Conservation (phyloP, 2,329 filamentous ascomycete genomes). For the Alternaria sp. region DNA sequence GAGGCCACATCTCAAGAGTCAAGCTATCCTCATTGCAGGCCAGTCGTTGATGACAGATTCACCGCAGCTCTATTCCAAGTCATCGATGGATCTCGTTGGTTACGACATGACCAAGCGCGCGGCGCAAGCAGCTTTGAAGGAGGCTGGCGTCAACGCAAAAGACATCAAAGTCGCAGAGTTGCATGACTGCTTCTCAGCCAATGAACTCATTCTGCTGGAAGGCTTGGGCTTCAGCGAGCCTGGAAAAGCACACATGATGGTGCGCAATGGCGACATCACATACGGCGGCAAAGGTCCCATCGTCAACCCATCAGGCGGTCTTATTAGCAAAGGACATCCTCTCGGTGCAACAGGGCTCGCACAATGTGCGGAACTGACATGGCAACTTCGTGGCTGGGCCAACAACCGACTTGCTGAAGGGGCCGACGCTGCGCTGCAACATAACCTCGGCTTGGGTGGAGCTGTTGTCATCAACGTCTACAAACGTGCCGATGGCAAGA, state of each 20-base stretch:
- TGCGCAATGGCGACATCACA: conserved; percentile 84
- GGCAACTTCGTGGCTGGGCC: conserved; percentile 94
- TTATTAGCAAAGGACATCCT: conserved; percentile 94
- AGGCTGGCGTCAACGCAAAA: conserved; percentile 69
- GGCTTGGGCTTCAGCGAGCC: conserved; percentile 76
- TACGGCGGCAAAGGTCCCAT: conserved; percentile 77
- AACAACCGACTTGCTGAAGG: conserved; percentile 77
- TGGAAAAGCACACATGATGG: conserved; percentile 90
- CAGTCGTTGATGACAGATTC: conserved; percentile 84
- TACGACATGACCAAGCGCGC: conserved; percentile 83
- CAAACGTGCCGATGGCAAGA: conserved; percentile 77
- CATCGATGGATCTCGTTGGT: conserved; percentile 86
- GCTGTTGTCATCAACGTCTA: conserved; percentile 91
- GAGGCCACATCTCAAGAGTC: conserved; percentile 77
- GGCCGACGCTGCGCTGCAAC: conserved; percentile 79
- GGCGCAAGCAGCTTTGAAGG: conserved; percentile 68
- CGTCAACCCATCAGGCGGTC: conserved; percentile 89
- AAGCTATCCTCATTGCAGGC: conserved; percentile 85
- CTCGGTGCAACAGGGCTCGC: conserved; percentile 90
- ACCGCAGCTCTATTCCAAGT: conserved; percentile 76
- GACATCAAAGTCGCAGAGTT: conserved; percentile 87
- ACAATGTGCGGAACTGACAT: conserved; percentile 91
- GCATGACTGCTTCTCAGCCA: conserved; percentile 95
- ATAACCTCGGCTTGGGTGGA: conserved; percentile 90
- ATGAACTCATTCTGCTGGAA: conserved; percentile 88